phyloP scores from a whole-genome alignment of 2,329 filamentous ascomycete species.

The Penicillium brasilianum region DNA sequence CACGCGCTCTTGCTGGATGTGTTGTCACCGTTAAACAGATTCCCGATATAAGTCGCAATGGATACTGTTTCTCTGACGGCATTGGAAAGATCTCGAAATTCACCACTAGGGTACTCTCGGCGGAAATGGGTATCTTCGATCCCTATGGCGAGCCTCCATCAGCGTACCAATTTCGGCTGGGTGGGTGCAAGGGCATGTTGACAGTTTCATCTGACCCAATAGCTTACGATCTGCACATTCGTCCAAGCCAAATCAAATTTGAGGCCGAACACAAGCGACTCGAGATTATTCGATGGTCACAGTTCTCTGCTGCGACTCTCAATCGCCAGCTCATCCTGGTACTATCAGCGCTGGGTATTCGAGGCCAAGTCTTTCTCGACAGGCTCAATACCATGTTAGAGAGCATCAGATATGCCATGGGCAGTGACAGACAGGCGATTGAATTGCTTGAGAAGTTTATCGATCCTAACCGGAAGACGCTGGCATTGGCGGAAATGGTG shows the following conservation, averaged over 20 bases:
- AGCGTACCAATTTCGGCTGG: slow-evolving; percentile 88
- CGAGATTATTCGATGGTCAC: slow-evolving; percentile 83
- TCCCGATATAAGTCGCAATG: slow-evolving; percentile 71
- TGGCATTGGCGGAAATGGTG: slow-evolving; percentile 76
- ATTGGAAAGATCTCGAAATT: slow-evolving; percentile 88
- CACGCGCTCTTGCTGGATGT: slow-evolving; percentile 71
- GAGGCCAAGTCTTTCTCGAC: slow-evolving; percentile 66
- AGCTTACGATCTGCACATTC: slow-evolving; percentile 73
- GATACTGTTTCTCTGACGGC: slow-evolving; percentile 83
- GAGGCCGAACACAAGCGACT: slow-evolving; percentile 70
- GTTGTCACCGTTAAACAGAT: slow-evolving; percentile 64
- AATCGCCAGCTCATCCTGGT: slow-evolving; percentile 91
- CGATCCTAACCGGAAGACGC: slow-evolving; percentile 82
- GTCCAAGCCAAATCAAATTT: slow-evolving; percentile 89
- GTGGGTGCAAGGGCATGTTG: slow-evolving; percentile 89
- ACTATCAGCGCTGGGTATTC: slow-evolving; percentile 77
- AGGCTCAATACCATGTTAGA: slow-evolving; percentile 72
- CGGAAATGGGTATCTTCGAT: slow-evolving; percentile 68
- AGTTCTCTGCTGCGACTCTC: slow-evolving; percentile 75
- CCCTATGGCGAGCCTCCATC: slow-evolving; percentile 68
- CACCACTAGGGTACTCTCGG: slow-evolving; percentile 73
- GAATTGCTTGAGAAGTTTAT: slow-evolving; percentile 73
- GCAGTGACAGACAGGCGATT: slow-evolving; percentile 66
- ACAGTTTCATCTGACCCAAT: slow-evolving; percentile 72
- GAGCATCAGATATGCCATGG: slow-evolving; percentile 73